These are phyloP conservation scores for Penicillium coffeae DNA, from an alignment of 495 filamentous ascomycete species.

Conservation along the genomic window DNA sequence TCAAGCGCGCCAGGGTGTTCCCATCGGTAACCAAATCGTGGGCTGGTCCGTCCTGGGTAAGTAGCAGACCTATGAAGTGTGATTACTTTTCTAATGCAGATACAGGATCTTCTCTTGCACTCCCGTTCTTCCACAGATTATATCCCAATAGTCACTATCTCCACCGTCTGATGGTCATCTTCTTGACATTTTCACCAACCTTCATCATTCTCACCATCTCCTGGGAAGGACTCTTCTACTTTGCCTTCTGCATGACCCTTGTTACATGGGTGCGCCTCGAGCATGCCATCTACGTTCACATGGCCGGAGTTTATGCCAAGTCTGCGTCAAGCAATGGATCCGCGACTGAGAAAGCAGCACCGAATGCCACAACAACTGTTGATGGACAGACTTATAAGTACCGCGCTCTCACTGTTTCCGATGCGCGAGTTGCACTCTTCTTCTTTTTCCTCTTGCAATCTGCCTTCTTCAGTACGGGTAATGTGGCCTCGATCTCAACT, in stretches of 20 bases:
- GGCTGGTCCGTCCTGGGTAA: constrained; percentile 82
- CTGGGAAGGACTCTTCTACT: constrained; percentile 96
- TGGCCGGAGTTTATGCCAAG: constrained; percentile 25
- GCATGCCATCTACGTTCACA: constrained; percentile 65
- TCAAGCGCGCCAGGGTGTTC: constrained; percentile 84
- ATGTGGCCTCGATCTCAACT: constrained; percentile 89
- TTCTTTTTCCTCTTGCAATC: constrained; percentile 93
- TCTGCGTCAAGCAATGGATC: constrained; percentile 10
- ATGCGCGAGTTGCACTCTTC: constrained; percentile 85
- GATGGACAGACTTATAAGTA: constrained; percentile 46
- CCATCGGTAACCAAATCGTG: constrained; percentile 79
- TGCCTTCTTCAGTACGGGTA: constrained; percentile 96
- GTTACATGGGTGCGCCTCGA: constrained; percentile 90
- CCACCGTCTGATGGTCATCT: constrained; percentile 83
- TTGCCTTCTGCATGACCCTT: constrained; percentile 78
- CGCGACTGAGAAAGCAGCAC: constrained; percentile 17
- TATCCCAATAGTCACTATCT: constrained; percentile 85
- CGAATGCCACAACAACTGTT: constrained; percentile 27
- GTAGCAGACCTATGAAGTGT: too few relatives aligned
- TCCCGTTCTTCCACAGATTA: constrained; percentile 77
- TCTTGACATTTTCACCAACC: constrained; percentile 86
- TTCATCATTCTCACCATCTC: constrained; percentile 98
- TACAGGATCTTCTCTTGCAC: constrained; percentile 66
- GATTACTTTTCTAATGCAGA: constrained; percentile 13
- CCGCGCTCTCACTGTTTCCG: constrained; percentile 71